Percentiles rank a stretch among this genome's conserved stretches.
Evolutionary conservation across 306 rosid species (phyloP).

Genomic region (Pterocarpus santalinus): DNA sequence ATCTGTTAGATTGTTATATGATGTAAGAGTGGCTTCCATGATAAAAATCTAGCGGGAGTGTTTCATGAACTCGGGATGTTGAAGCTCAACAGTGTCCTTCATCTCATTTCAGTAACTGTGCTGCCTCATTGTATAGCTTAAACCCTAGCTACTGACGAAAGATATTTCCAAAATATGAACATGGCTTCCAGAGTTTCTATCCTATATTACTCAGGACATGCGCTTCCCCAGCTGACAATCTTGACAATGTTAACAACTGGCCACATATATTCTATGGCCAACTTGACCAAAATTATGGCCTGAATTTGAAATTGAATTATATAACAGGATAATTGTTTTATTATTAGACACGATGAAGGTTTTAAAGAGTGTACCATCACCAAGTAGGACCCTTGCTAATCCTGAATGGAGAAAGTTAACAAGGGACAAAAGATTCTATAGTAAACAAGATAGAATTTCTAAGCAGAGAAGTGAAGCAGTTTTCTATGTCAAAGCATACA

Average conservation of each 20-base stretch:
- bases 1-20: too few species aligned
- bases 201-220: background rate
- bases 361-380: background rate
- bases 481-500: background rate
- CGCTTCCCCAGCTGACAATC: background rate
- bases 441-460: background rate
- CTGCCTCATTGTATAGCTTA: constrained; percentile 1
- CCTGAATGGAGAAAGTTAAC: background rate
- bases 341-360: background rate
- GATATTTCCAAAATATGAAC: background rate
- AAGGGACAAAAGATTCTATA: background rate
- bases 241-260: background rate
- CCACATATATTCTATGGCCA: background rate
- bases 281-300: background rate
- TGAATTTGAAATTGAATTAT: background rate
- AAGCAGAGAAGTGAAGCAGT: background rate
- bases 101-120: background rate
- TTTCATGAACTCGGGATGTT: background rate
- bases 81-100: background rate
- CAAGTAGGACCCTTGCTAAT: background rate
- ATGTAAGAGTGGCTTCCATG: too few species aligned
- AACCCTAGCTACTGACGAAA: background rate
- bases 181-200: background rate
- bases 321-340: background rate
- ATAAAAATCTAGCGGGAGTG: background rate